Evolutionary conservation across 805 yeast genomes (phyloP).

Genomic region (Candida manassasensis): DNA sequence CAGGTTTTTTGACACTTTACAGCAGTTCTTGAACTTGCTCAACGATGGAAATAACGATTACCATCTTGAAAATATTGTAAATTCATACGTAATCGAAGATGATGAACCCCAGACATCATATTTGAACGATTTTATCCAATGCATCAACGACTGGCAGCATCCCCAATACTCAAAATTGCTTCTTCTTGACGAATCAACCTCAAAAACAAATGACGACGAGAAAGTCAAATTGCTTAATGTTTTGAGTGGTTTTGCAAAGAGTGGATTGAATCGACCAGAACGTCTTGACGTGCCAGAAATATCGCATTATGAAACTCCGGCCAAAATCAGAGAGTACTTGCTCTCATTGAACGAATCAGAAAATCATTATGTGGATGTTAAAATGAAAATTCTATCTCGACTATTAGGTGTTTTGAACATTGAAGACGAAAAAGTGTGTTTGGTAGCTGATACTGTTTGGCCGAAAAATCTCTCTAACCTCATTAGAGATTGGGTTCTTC

Average conservation of each 20-base stretch:
- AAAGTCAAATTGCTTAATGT: conserved; percentile 31
- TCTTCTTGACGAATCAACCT: conserved; percentile 11
- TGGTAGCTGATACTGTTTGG: conserved; percentile 38
- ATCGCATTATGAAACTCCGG: conserved; percentile 12
- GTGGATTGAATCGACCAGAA: background rate
- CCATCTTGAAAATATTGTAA: conserved; percentile 8
- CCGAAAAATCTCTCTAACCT: conserved; percentile 26
- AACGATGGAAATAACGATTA: conserved; percentile 1
- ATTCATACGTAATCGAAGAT: conserved; percentile 11
- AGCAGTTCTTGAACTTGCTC: conserved; percentile 11
- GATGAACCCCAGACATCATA: conserved; percentile 8
- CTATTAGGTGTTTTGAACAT: conserved; percentile 16
- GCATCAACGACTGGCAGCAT: conserved; percentile 26
- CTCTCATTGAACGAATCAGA: conserved; percentile 7
- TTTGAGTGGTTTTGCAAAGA: conserved; percentile 26
- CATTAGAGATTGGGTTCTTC: conserved; percentile 32
- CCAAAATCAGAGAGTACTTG: conserved; percentile 13
- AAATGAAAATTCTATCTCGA: conserved; percentile 19
- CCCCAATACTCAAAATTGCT: conserved; percentile 13
- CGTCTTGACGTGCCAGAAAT: conserved; percentile 7
- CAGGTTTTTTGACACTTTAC: conserved; percentile 19
- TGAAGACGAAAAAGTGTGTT: conserved; percentile 16
- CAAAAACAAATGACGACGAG: conserved; percentile 22
- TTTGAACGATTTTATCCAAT: conserved; percentile 19
- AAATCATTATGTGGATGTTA: conserved; percentile 17